Conservation (phyloP, 2,329 filamentous ascomycete genomes). For the Clonostachys solani region DNA sequence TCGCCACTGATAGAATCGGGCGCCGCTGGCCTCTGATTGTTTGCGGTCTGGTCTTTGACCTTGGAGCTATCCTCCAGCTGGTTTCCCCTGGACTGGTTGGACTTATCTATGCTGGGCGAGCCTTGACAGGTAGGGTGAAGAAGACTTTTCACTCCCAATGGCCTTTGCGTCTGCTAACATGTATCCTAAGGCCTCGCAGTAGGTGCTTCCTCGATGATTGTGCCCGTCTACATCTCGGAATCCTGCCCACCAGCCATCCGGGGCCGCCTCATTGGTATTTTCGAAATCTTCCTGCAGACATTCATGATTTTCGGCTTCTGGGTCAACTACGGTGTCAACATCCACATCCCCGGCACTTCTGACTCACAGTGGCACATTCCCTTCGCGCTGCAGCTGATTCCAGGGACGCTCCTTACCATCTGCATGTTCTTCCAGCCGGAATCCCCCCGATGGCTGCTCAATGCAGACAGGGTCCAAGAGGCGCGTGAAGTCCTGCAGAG, state of each 20-base stretch:
- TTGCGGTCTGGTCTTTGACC: conserved; percentile 39
- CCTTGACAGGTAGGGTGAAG: conserved; percentile 19
- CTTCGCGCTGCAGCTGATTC: conserved; percentile 17
- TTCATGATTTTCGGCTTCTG: conserved; percentile 45
- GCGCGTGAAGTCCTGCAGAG: conserved; percentile 6
- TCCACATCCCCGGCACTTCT: conserved; percentile 7
- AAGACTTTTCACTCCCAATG: too few species aligned
- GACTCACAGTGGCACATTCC: conserved; percentile 36
- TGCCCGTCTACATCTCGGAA: conserved; percentile 56
- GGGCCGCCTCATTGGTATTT: conserved; percentile 45
- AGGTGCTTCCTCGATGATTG: conserved; percentile 42
- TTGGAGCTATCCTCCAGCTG: conserved; percentile 49
- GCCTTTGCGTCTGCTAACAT: conserved; percentile 17
- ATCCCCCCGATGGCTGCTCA: conserved; percentile 20
- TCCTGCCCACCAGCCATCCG: conserved; percentile 47
- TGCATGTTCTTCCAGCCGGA: conserved; percentile 22
- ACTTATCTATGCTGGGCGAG: conserved; percentile 52
- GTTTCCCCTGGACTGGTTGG: conserved; percentile 31
- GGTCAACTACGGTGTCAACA: conserved; percentile 14
- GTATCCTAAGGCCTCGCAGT: conserved; percentile 35
- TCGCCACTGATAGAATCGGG: conserved; percentile 52
- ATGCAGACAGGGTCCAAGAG: conserved; percentile 2
- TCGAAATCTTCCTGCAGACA: conserved; percentile 45
- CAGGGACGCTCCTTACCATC: conserved; percentile 14
- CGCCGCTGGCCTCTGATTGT: conserved; percentile 46